phyloP scores from a whole-genome alignment of 2,329 filamentous ascomycete genomes.

The Neofusicoccum laricinum region DNA sequence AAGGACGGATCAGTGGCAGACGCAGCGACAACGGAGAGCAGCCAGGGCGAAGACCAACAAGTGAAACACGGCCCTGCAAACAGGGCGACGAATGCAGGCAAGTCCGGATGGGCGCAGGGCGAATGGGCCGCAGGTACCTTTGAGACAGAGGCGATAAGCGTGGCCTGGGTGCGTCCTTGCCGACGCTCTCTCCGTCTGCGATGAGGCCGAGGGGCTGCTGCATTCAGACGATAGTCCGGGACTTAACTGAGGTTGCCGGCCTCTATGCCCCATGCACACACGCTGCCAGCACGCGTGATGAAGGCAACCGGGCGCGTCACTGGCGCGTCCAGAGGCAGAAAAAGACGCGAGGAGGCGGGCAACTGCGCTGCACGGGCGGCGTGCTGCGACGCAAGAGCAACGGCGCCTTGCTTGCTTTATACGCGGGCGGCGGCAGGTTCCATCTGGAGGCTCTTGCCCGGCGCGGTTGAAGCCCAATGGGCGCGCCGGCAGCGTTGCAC shows the following conservation, averaged over 20 bases:
- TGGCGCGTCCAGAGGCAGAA: not conserved
- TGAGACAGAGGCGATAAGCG: not conserved
- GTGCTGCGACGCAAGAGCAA: not conserved
- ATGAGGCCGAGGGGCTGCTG: not conserved
- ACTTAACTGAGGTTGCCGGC: not conserved
- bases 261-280: not conserved
- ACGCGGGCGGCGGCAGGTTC: not conserved
- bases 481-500: no score
- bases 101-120: not conserved
- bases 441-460: not conserved
- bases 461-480: no score
- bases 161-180: not conserved
- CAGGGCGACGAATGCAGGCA: constrained; percentile 4
- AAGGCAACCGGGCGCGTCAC: not conserved
- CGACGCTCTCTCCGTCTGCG: not conserved
- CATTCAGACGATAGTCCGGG: constrained; percentile 7
- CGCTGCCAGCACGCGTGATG: no score
- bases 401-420: not conserved
- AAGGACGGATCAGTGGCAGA: not conserved
- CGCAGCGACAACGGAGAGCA: not conserved
- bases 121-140: not conserved
- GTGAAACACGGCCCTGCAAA: not conserved
- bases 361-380: not conserved
- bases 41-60: not conserved
- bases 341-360: constrained; percentile 1